Conservation (phyloP, 495 filamentous ascomycete genomes). For the Hypoxylon lienhwacheense region DNA sequence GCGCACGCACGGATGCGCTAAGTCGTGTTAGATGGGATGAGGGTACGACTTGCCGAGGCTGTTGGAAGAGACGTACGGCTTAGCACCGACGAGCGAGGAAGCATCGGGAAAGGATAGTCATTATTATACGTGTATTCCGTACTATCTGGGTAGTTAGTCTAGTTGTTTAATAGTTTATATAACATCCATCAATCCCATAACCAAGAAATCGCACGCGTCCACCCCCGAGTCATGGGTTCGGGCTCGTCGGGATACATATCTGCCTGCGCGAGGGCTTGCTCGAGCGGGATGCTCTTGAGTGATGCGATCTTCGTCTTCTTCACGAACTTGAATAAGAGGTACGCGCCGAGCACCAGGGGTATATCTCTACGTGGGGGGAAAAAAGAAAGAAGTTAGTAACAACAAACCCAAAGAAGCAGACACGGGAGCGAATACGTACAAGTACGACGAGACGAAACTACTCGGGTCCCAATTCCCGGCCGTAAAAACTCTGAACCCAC, state of each 20-base stretch:
- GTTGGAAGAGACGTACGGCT: too few species aligned
- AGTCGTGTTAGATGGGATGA: too few species aligned
- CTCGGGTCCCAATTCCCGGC: slow-evolving; percentile 51
- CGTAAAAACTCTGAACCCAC: slow-evolving; percentile 52
- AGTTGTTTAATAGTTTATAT: too few species aligned
- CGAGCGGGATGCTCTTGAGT: slow-evolving; percentile 55
- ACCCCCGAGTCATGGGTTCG: slow-evolving; percentile 32
- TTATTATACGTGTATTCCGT: background rate
- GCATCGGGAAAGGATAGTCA: too few species aligned
- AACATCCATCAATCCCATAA: slow-evolving; percentile 52
- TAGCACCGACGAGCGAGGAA: too few species aligned
- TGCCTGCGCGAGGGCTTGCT: slow-evolving; percentile 44
- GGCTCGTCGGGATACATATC: slow-evolving; percentile 40
- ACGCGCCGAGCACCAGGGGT: slow-evolving; percentile 55
- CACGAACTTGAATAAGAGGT: slow-evolving; percentile 57
- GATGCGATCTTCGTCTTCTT: slow-evolving; percentile 57
- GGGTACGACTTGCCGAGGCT: too few species aligned
- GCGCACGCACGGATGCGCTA: too few species aligned
- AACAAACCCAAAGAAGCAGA: background rate
- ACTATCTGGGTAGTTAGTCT: background rate
- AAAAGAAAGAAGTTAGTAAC: too few species aligned
- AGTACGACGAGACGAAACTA: slow-evolving; percentile 52
- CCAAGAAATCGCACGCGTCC: slow-evolving; percentile 41
- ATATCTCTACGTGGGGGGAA: slow-evolving; percentile 47
- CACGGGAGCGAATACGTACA: slow-evolving; percentile 42